A percentile compares a stretch with the other conserved stretches of the same genome.
Evolutionary conservation across 2,329 filamentous ascomycete genomes (phyloP).

Genomic region (Fusarium sp.): DNA sequence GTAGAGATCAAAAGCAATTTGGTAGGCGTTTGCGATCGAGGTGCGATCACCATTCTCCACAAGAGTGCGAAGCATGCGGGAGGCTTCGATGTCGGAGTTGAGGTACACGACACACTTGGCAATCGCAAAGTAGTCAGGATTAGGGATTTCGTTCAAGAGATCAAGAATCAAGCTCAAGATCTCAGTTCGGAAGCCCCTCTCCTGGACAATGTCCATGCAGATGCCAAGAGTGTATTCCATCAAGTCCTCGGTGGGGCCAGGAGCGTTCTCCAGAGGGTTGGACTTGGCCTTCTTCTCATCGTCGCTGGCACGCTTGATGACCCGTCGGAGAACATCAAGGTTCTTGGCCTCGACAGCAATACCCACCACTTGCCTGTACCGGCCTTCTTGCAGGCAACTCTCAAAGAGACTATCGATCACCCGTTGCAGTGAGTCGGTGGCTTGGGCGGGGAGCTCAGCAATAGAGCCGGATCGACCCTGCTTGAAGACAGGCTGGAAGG

Average conservation of each 20-base stretch:
- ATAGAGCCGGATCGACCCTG: slow-evolving; percentile 65
- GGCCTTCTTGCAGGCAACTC: slow-evolving; percentile 82
- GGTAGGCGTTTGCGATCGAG: slow-evolving; percentile 87
- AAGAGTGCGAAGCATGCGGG: slow-evolving; percentile 81
- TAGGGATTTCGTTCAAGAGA: slow-evolving; percentile 90
- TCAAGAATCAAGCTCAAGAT: slow-evolving; percentile 93
- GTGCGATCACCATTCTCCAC: slow-evolving; percentile 79
- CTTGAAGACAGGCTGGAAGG: slow-evolving; percentile 62
- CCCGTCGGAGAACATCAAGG: slow-evolving; percentile 81
- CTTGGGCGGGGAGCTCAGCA: slow-evolving; percentile 70
- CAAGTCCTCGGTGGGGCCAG: slow-evolving; percentile 80
- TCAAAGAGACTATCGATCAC: slow-evolving; percentile 92
- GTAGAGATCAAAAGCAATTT: slow-evolving; percentile 97
- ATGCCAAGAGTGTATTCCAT: slow-evolving; percentile 97
- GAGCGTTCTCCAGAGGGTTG: slow-evolving; percentile 58
- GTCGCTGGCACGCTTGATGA: slow-evolving; percentile 87
- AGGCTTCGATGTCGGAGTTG: slow-evolving; percentile 89
- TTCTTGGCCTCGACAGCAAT: slow-evolving; percentile 96
- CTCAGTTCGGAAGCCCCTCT: slow-evolving; percentile 81
- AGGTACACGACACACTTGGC: slow-evolving; percentile 97
- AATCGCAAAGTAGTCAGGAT: slow-evolving; percentile 96
- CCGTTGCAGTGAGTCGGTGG: slow-evolving; percentile 79
- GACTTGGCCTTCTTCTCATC: slow-evolving; percentile 76
- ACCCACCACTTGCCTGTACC: slow-evolving; percentile 94
- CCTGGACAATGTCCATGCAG: slow-evolving; percentile 97